These are phyloP conservation scores for Cyclaneusma minus DNA, from an alignment of 2,329 filamentous ascomycete species.

Conservation along the genomic window DNA sequence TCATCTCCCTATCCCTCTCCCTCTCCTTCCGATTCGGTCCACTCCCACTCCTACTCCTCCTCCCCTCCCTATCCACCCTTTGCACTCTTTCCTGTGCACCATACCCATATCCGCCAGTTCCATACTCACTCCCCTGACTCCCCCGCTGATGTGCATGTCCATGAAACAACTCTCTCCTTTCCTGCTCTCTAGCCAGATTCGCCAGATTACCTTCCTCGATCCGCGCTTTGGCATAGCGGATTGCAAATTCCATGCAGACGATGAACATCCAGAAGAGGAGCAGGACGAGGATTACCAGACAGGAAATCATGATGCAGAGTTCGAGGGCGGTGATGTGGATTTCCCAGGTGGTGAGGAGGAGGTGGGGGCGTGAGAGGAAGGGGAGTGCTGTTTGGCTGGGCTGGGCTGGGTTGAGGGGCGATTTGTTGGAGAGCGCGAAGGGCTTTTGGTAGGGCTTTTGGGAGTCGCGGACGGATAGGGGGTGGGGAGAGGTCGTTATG, in stretches of 20 bases:
- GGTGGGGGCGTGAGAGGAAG: neutral
- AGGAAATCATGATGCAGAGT: conserved; percentile 4
- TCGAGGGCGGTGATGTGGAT: conserved; percentile 6
- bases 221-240: neutral
- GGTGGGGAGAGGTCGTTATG: too few relatives aligned
- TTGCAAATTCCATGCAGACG: conserved; percentile 2
- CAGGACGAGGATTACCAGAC: conserved; percentile 4
- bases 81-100: too few relatives aligned
- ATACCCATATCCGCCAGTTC: too few relatives aligned
- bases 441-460: too few relatives aligned
- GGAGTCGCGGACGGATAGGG: too few relatives aligned
- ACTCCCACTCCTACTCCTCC: too few relatives aligned
- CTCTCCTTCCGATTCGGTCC: too few relatives aligned
- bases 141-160: neutral
- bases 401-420: too few relatives aligned
- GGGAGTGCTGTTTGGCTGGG: too few relatives aligned
- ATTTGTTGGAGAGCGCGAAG: too few relatives aligned
- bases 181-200: neutral
- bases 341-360: neutral
- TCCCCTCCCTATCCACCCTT: too few relatives aligned
- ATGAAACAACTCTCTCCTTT: neutral
- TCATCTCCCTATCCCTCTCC: too few relatives aligned
- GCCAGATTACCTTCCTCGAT: neutral
- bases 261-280: conserved; percentile 7
- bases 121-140: neutral